These are phyloP conservation scores for Omphalea diandra DNA, from an alignment of 441 rosid genomes.

Conservation along the genomic window DNA sequence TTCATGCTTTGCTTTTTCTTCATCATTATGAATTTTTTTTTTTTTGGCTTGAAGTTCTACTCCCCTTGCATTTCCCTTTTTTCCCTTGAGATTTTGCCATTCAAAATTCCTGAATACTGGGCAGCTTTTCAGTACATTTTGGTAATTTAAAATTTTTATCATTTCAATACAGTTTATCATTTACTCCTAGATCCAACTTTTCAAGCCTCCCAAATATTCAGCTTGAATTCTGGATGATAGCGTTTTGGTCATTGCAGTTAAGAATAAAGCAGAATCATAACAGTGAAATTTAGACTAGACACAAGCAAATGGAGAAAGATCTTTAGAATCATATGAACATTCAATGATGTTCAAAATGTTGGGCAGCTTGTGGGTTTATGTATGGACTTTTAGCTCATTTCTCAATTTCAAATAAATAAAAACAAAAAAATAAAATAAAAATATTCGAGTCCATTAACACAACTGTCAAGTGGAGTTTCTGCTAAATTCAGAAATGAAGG, in stretches of 20 bases:
- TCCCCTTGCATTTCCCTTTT: constrained; percentile 12
- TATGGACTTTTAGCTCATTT: not conserved
- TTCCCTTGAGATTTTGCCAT: not conserved
- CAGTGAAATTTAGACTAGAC: not conserved
- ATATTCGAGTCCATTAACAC: not conserved
- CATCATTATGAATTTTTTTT: not conserved
- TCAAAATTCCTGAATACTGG: constrained; percentile 16
- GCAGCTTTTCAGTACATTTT: no score
- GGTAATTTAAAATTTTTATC: no score
- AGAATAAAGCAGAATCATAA: not conserved
- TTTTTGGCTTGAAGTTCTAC: not conserved
- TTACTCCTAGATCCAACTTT: not conserved
- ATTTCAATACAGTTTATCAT: not conserved
- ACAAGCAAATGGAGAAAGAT: not conserved
- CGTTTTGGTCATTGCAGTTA: not conserved
- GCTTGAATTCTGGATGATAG: not conserved
- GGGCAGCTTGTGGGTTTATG: not conserved
- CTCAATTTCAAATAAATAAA: no score
- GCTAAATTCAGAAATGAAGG: not conserved
- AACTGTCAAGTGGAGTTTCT: not conserved
- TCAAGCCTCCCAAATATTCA: not conserved
- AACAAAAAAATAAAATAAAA: not conserved
- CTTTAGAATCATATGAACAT: constrained; percentile 2
- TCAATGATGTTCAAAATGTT: not conserved
- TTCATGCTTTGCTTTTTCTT: constrained; percentile 12